A percentile compares a stretch with the other conserved stretches of the same genome.
Evolutionary conservation across 2,329 filamentous ascomycete species (phyloP).

Genomic region (Aureobasidium sp.): DNA sequence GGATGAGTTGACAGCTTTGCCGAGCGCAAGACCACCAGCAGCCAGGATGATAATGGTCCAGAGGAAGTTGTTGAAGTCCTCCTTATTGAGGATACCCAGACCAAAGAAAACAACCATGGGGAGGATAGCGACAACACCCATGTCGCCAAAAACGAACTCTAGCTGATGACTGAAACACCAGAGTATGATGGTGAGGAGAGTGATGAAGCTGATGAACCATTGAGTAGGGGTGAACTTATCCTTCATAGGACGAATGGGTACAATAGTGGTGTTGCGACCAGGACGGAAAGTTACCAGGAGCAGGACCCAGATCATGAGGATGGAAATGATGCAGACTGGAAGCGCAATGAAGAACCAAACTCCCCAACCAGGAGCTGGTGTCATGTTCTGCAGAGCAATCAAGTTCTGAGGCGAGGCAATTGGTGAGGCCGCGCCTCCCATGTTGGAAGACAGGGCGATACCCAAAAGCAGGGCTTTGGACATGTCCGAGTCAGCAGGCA

Average conservation of each 20-base stretch:
- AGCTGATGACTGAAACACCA: constrained; percentile 93
- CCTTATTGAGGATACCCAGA: constrained; percentile 90
- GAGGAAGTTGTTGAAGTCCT: constrained; percentile 99
- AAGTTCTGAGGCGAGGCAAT: constrained; percentile 98
- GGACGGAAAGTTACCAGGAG: constrained; percentile 81
- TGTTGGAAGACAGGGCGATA: constrained; percentile 89
- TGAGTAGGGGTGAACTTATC: constrained; percentile 84
- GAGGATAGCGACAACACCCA: constrained; percentile 96
- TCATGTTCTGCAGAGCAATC: constrained; percentile 93
- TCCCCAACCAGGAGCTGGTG: constrained; percentile 83
- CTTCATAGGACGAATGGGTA: constrained; percentile 82
- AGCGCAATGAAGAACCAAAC: constrained; percentile 96
- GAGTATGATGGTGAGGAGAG: constrained; percentile 73
- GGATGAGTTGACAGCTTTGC: constrained; percentile 89
- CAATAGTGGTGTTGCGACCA: constrained; percentile 76
- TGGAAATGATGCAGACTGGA: constrained; percentile 83
- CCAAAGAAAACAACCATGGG: constrained; percentile 95
- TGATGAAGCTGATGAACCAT: constrained; percentile 85
- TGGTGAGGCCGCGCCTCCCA: constrained; percentile 91
- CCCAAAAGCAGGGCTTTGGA: constrained; percentile 92
- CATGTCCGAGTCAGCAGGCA: constrained; percentile 85
- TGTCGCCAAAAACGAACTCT: constrained; percentile 83
- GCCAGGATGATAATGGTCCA: constrained; percentile 99
- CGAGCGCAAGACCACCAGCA: constrained; percentile 83
- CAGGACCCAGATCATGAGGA: constrained; percentile 82